Evolutionary conservation across 164 flowering plant species (phyloP).

Genomic region (Cinnamomum chago): DNA sequence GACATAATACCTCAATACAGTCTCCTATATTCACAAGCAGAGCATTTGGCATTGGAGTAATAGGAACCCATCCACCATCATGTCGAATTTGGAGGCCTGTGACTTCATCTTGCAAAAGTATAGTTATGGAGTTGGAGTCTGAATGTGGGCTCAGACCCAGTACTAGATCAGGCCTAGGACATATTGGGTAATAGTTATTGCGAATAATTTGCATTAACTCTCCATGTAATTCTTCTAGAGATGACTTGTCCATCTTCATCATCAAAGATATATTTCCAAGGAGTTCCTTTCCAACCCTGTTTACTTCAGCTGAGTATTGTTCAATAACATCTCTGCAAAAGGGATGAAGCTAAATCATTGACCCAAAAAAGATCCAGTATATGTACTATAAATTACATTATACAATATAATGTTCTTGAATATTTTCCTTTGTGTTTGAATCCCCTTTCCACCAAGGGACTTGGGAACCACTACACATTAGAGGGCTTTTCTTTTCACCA

Average conservation of each 20-base stretch:
- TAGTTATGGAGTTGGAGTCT: constrained; percentile 21
- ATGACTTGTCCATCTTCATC: constrained; percentile 17
- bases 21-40: constrained; percentile 30
- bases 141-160: constrained; percentile 31
- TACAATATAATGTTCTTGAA: too few relatives aligned
- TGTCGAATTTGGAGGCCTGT: constrained; percentile 26
- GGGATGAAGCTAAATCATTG: background rate
- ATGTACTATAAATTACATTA: too few relatives aligned
- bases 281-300: constrained; percentile 14
- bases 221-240: constrained; percentile 12
- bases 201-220: constrained; percentile 21
- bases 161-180: constrained; percentile 23
- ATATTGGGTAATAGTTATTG: constrained; percentile 29
- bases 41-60: constrained; percentile 26
- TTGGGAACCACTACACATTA: too few relatives aligned
- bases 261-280: constrained; percentile 15
- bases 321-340: constrained; percentile 23
- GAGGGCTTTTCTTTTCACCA: too few relatives aligned
- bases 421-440: too few relatives aligned
- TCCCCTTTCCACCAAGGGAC: too few relatives aligned
- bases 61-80: constrained; percentile 21
- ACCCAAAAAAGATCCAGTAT: too few relatives aligned
- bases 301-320: constrained; percentile 19
- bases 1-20: constrained; percentile 26
- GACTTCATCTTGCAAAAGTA: constrained; percentile 28